phyloP scores from a whole-genome alignment of 805 yeast genomes.

The Hanseniaspora mollemarum region DNA sequence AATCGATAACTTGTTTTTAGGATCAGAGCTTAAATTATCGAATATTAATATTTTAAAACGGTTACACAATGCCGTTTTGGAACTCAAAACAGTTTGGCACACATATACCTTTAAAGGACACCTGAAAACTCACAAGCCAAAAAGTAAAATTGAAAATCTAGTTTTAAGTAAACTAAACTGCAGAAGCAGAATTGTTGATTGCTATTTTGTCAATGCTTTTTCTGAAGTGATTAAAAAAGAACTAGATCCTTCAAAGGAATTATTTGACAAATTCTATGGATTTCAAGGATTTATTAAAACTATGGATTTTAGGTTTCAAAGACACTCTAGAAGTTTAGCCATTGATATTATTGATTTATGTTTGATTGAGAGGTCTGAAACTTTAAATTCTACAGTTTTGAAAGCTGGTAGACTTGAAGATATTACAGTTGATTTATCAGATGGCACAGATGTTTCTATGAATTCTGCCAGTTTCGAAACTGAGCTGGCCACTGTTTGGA shows the following conservation, averaged over 20 bases:
- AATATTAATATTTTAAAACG: slow-evolving; percentile 2
- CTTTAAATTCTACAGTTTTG: slow-evolving; percentile 4
- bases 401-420: slow-evolving; percentile 20
- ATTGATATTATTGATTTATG: not conserved
- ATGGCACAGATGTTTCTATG: not conserved
- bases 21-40: not conserved
- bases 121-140: not conserved
- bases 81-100: not conserved
- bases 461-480: not conserved
- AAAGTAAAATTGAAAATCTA: not conserved
- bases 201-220: slow-evolving; percentile 5
- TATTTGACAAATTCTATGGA: slow-evolving; percentile 14
- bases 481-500: slow-evolving; percentile 16
- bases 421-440: slow-evolving; percentile 18
- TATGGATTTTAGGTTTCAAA: slow-evolving; percentile 12
- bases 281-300: slow-evolving; percentile 21
- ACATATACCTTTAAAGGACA: not conserved
- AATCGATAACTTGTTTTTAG: slow-evolving; percentile 6
- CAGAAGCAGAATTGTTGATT: slow-evolving; percentile 5
- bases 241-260: slow-evolving; percentile 23
- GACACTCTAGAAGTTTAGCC: not conserved
- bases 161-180: not conserved
- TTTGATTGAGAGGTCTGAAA: slow-evolving; percentile 2
- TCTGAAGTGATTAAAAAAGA: slow-evolving; percentile 16
- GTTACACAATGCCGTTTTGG: not conserved